Evolutionary conservation across 148 eudicot species (phyloP).

Genomic region (Rhododendron ferrugineum): DNA sequence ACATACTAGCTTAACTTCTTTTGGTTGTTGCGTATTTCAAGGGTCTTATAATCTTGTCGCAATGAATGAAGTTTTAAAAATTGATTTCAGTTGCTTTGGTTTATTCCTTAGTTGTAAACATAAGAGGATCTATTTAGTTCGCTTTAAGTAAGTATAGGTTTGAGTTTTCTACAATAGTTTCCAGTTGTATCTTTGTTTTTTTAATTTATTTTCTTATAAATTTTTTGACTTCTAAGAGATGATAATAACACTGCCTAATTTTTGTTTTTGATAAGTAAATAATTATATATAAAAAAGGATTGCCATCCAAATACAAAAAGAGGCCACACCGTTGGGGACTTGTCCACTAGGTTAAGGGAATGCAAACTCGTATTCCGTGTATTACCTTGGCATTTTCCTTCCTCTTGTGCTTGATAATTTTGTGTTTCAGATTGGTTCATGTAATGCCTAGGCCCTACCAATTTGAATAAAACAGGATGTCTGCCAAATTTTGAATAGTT

Average conservation of each 20-base stretch:
- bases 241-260: no score
- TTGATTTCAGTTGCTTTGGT: background rate
- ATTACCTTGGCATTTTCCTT: background rate
- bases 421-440: background rate
- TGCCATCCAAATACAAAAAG: no score
- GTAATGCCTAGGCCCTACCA: background rate
- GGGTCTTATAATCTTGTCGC: background rate
- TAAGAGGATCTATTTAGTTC: background rate
- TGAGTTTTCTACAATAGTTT: no score
- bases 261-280: no score
- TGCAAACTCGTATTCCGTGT: background rate
- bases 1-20: background rate
- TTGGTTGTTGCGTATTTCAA: background rate
- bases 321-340: background rate
- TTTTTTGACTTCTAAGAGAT: no score
- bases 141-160: background rate
- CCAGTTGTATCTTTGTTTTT: no score
- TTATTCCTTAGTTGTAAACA: background rate
- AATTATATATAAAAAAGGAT: no score
- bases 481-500: background rate
- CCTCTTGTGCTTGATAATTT: background rate
- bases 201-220: no score
- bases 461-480: background rate
- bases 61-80: background rate
- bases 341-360: background rate